Evolutionary conservation across 2,329 filamentous ascomycete genomes (phyloP), one percentile per base, ranked within the genome.

Genomic region (Cryphonectria japonica): DNA sequence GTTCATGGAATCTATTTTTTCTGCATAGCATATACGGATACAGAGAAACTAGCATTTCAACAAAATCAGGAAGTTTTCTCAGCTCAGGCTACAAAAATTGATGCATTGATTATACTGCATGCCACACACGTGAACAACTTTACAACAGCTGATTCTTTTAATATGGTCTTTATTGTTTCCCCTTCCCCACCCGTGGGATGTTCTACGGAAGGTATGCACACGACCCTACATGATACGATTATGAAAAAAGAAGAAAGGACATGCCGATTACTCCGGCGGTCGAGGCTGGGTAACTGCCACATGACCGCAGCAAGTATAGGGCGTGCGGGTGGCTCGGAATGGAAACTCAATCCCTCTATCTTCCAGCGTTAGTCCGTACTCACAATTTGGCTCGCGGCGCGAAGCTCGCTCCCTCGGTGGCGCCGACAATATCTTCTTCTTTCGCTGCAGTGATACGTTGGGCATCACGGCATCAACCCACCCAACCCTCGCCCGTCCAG

Each of bases 21-120:
- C 46, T 57, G 34, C 63, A 66, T 37, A 66, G 46, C 63, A 66
- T 52, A 66, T n/a, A 41, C 32, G 43, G 63, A 52, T 37, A 39
- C 63, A 66, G 63, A 54, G 37, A 22, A 26, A 64, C 34, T 19
- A 41, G n/a, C 37, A 7, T 46, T n/a, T 41, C 13, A 29, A 63
- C 37, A 63, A 2, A 63, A 14, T 19, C 37, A 39, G 9, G 11
- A 32, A 29, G 19, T 50, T 7, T 29, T 22, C 14, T 63, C 39
- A 3, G 39, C n/a, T 3, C n/a, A 63, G 61, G 61, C 61, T 46
- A 46, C 37, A 26, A 46, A 46, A 63, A 63, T 46, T 29, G 39
- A 50, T 50, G 22, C 8, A 50, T 8, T 50, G 3, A 46, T 29
- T 19, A 43, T 2, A 41, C 32, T n/a, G 29, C 37, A 60, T 16